Evolutionary conservation across 805 yeast species (phyloP).

Genomic region (Middelhovenomyces tepae): DNA sequence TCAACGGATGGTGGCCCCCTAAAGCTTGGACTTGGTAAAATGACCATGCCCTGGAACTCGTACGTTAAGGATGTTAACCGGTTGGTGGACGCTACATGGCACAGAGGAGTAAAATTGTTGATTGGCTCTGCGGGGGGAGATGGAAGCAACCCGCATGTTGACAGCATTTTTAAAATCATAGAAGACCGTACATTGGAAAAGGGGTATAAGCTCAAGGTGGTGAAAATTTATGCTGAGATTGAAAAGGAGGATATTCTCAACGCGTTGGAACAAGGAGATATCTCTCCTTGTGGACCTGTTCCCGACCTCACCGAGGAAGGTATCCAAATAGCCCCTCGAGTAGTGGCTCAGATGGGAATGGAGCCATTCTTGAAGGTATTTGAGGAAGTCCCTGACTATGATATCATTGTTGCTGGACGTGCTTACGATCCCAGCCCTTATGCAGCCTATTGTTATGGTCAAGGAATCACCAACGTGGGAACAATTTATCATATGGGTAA

Average conservation of each 20-base stretch:
- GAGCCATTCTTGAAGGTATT: conserved; percentile 8
- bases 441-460: conserved; percentile 5
- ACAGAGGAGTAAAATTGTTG: no score
- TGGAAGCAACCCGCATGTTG: no score
- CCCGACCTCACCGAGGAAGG: not conserved
- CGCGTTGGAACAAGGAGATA: no score
- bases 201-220: conserved; percentile 2
- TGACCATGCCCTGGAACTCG: conserved; percentile 1
- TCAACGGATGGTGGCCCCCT: conserved; percentile 8
- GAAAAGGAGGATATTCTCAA: not conserved
- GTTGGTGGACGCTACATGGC: no score
- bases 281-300: no score
- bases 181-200: no score
- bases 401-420: conserved; percentile 8
- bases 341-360: conserved; percentile 7
- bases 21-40: conserved; percentile 5
- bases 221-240: conserved; percentile 2
- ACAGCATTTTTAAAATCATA: no score
- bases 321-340: conserved; percentile 1
- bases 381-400: conserved; percentile 6
- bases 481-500: conserved; percentile 7
- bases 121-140: no score
- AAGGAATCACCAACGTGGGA: conserved; percentile 2
- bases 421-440: conserved; percentile 8
- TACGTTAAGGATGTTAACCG: conserved; percentile 3